Evolutionary conservation across 2,329 filamentous ascomycete species (phyloP).

Genomic region (Fusarium begoniae): DNA sequence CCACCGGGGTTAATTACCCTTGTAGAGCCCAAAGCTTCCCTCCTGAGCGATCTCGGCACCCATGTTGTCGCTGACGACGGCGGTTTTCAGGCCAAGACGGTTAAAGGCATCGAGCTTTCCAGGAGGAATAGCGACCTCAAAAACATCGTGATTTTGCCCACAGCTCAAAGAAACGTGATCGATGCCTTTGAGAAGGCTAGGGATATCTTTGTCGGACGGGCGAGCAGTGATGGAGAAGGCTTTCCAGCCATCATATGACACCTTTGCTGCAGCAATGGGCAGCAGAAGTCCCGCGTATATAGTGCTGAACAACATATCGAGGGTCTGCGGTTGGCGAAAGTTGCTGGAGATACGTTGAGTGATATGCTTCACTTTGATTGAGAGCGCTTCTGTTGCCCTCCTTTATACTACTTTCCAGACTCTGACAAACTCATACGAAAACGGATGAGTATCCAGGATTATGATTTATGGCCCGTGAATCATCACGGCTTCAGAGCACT

Average conservation of each 20-base stretch:
- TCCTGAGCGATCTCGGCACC: conserved; percentile 40
- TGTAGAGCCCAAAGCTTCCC: conserved; percentile 26
- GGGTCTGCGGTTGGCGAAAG: neutral
- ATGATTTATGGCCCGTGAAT: neutral
- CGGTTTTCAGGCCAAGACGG: conserved; percentile 35
- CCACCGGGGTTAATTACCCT: neutral
- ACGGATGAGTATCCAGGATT: no score
- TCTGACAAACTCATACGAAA: neutral
- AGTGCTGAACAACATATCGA: conserved; percentile 13
- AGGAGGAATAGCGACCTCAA: conserved; percentile 43
- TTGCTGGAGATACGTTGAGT: neutral
- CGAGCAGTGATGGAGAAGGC: conserved; percentile 37
- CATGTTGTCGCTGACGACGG: conserved; percentile 37
- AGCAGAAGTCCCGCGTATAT: conserved; percentile 4
- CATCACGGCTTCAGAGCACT: neutral
- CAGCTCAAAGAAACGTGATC: conserved; percentile 40
- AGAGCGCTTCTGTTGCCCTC: neutral
- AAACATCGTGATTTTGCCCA: conserved; percentile 28
- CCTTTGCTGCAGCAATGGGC: conserved; percentile 26
- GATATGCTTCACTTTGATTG: neutral
- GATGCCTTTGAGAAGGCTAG: conserved; percentile 22
- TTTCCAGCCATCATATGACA: conserved; percentile 42
- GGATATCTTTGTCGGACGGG: conserved; percentile 21
- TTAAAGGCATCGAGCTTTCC: conserved; percentile 33
- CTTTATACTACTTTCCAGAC: neutral